Evolutionary conservation across 768 basidiomycete genomes (phyloP).

Genomic region (Scleroderma bovista): DNA sequence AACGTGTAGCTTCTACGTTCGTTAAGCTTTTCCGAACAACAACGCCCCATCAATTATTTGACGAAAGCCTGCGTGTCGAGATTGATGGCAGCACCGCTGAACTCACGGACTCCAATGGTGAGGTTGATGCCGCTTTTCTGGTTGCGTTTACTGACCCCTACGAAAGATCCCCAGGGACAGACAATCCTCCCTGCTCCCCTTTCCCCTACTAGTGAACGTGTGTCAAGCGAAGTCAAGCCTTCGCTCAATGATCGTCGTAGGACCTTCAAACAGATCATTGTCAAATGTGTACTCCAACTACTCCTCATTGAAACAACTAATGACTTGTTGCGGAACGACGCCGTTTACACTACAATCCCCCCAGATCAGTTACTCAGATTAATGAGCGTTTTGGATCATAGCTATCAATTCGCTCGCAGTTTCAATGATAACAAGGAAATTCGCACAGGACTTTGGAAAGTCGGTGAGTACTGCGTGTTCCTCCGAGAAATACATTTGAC

Average conservation of each 20-base stretch:
- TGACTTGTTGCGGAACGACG: constrained; percentile 87
- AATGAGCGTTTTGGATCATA: constrained; percentile 95
- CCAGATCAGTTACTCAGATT: constrained; percentile 88
- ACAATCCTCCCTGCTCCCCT: constrained; percentile 85
- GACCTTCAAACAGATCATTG: constrained; percentile 97
- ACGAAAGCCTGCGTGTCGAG: constrained; percentile 84
- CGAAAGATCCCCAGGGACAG: constrained; percentile 55
- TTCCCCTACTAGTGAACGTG: constrained; percentile 61
- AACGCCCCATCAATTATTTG: constrained; percentile 95
- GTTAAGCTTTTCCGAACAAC: constrained; percentile 96
- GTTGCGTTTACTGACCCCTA: constrained; percentile 7
- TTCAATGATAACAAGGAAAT: constrained; percentile 99
- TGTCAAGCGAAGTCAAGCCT: constrained; percentile 42
- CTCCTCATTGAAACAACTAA: constrained; percentile 96
- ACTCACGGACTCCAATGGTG: constrained; percentile 42
- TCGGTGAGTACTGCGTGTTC: constrained; percentile 57
- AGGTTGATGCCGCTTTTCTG: constrained; percentile 1
- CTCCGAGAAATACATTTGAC: constrained; percentile 4
- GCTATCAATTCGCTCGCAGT: constrained; percentile 93
- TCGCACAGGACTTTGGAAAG: constrained; percentile 97
- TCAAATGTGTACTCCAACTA: constrained; percentile 97
- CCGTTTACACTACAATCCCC: constrained; percentile 90
- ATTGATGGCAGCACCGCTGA: constrained; percentile 59
- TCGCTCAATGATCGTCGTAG: constrained; percentile 68
- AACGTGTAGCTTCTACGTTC: constrained; percentile 86